These are phyloP conservation scores for Secale cereale DNA, from an alignment of 176 grass and related monocot species.

Conservation along the genomic window DNA sequence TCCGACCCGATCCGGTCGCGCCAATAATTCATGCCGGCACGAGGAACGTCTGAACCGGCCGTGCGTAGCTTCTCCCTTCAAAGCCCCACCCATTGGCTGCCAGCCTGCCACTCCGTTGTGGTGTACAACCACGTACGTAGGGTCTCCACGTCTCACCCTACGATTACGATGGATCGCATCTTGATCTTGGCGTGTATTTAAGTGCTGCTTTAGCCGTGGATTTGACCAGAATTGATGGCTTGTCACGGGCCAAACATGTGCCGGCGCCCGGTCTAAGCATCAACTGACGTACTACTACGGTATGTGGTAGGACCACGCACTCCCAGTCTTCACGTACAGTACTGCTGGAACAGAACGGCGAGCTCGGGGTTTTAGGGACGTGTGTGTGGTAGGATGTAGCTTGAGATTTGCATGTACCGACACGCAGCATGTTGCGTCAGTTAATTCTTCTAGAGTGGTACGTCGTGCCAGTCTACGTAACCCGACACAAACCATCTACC, in stretches of 20 bases:
- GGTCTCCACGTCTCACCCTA: too few relatives aligned
- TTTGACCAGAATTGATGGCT: not conserved
- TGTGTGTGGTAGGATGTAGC: not conserved
- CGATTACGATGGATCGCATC: too few relatives aligned
- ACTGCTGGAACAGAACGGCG: too few relatives aligned
- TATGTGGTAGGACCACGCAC: not conserved
- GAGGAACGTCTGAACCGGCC: not conserved
- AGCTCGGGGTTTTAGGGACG: not conserved
- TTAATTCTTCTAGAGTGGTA: not conserved
- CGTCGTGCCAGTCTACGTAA: not conserved
- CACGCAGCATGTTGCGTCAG: too few relatives aligned
- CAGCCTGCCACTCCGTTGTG: too few relatives aligned
- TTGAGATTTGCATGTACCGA: not conserved
- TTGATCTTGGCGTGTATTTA: not conserved
- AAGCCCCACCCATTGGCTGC: not conserved
- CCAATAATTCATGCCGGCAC: slow-evolving; percentile 24
- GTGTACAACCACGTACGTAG: too few relatives aligned
- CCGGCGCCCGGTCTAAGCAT: not conserved
- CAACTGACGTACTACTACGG: not conserved
- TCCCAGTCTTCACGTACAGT: not conserved
- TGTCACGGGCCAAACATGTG: not conserved
- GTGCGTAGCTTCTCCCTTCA: not conserved
- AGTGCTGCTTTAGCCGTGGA: not conserved
- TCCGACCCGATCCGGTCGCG: not conserved
- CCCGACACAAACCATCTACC: not conserved